Percentiles rank a stretch among this genome's conserved stretches.
Evolutionary conservation across 2,329 filamentous ascomycete genomes (phyloP).

Genomic region (Alternaria postmessia): DNA sequence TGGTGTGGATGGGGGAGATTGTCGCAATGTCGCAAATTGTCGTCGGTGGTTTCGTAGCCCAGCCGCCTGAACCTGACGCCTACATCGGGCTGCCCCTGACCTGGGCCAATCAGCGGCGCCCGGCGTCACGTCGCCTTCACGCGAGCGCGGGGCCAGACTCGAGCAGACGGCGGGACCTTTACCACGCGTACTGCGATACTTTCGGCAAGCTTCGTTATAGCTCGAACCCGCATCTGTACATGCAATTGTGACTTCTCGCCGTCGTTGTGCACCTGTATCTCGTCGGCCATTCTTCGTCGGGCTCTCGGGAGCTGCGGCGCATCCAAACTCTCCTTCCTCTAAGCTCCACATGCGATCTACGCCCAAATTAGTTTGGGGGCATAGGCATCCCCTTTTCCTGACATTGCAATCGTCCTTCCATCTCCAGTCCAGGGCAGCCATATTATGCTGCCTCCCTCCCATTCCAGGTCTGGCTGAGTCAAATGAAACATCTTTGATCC

Average conservation of each 20-base stretch:
- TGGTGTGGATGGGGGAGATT: constrained; percentile 19
- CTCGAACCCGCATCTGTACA: not conserved
- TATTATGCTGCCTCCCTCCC: constrained; percentile 38
- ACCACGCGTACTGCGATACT: not conserved
- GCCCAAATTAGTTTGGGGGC: constrained; percentile 26
- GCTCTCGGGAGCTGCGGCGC: constrained; percentile 17
- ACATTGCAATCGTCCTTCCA: constrained; percentile 28
- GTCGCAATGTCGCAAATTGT: constrained; percentile 17
- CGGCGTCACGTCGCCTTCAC: not conserved
- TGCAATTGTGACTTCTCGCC: not conserved
- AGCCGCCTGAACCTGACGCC: constrained; percentile 3
- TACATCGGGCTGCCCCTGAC: constrained; percentile 3
- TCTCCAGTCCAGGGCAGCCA: constrained; percentile 28
- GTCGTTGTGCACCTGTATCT: not conserved
- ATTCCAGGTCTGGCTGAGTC: constrained; percentile 21
- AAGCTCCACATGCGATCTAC: constrained; percentile 26
- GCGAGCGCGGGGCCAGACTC: constrained; percentile 15
- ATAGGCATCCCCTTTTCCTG: constrained; percentile 39
- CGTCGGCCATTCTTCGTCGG: constrained; percentile 10
- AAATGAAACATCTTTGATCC: constrained; percentile 39
- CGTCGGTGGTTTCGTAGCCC: constrained; percentile 14
- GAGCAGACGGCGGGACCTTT: constrained; percentile 3
- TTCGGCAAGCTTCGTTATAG: not conserved
- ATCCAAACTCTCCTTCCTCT: constrained; percentile 7
- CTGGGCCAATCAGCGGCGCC: constrained; percentile 16